phyloP scores from a whole-genome alignment of 208 protist species.

The Kentomonas sorsogonicus region DNA sequence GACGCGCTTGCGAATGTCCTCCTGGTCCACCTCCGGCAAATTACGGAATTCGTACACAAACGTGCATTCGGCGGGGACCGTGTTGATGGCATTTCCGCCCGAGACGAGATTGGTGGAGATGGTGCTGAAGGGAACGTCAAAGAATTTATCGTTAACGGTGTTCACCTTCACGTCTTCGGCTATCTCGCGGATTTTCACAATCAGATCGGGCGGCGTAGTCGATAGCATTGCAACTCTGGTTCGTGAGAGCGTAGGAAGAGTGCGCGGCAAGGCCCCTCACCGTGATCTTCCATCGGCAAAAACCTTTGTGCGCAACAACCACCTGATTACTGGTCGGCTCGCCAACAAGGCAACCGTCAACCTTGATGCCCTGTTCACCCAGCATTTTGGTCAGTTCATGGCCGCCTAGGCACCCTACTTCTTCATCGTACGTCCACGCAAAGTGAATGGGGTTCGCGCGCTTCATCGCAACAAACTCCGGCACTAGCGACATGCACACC shows the following conservation, averaged over 20 bases:
- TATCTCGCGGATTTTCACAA: conserved; percentile 42
- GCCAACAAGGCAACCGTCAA: conserved; percentile 48
- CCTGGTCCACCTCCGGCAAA: conserved; percentile 18
- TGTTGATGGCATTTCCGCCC: conserved; percentile 52
- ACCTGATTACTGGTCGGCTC: conserved; percentile 54
- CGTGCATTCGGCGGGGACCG: conserved; percentile 29
- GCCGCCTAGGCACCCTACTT: conserved; percentile 42
- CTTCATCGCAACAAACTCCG: conserved; percentile 33
- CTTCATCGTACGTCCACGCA: conserved; percentile 45
- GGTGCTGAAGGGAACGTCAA: conserved; percentile 26
- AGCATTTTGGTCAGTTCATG: conserved; percentile 28
- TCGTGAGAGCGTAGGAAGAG: conserved; percentile 34
- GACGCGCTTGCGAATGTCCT: conserved; percentile 30
- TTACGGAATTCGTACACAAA: conserved; percentile 50
- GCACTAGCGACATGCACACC: conserved; percentile 44
- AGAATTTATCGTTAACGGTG: conserved; percentile 18
- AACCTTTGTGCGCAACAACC: conserved; percentile 53
- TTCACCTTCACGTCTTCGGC: conserved; percentile 27
- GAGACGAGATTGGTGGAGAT: conserved; percentile 49
- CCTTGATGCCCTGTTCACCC: conserved; percentile 25
- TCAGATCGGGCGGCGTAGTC: conserved; percentile 44
- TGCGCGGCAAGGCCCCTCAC: conserved; percentile 30
- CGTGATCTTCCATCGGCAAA: conserved; percentile 23
- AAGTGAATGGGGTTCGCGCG: conserved; percentile 37
- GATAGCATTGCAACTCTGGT: conserved; percentile 41